Evolutionary conservation across 495 filamentous ascomycete genomes (phyloP), one percentile per base, ranked within the genome.

Genomic region (Penicillium paradoxum): DNA sequence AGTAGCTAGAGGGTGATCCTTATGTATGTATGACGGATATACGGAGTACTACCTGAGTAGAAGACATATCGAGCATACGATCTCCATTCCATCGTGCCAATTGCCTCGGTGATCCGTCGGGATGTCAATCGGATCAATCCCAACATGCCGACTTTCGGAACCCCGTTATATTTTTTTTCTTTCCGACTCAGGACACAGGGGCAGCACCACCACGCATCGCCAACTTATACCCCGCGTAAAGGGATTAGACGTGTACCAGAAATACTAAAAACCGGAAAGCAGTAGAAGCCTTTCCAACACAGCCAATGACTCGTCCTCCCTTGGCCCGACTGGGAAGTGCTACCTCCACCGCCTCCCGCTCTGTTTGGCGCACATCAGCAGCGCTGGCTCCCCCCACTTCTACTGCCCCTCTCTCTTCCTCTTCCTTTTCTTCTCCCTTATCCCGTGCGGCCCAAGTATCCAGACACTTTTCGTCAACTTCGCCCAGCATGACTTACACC

Each of bases 401-500:
- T 57, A 55, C 63, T 61, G 64, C 69, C 69, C 58, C 71, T 66
- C 68, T 58, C 55, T 59, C 61, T 46, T 62, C 69, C 63, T 66
- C 65, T 42, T 67, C 71, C 51, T 60, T 60, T 54, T 60, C 58
- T 69, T 58, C 66, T 53, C 51, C 59, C 50, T 47, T 56, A 64
- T 72, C 67, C 57, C 67, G 45, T 61, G 70, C 37, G 47, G 59
- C 51, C 58, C 60, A 69, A 56, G 60, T 56, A 40, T 57, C 56
- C 40, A 54, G 65, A 55, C 65, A 64, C 53, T 55, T 68, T 54
- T 62, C 63, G 43, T 62, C 65, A 24, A 34, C 57, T 21, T 38
- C 68, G 13, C 58, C 65, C 57, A 70, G 54, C 51, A 81, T 79
- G 70, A 65, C 73, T 43, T 76, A 90, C 82, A 75, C 78, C 59